Base-by-base conservation (phyloP, 1,139 yeast species). In the Candida sp. region DNA sequence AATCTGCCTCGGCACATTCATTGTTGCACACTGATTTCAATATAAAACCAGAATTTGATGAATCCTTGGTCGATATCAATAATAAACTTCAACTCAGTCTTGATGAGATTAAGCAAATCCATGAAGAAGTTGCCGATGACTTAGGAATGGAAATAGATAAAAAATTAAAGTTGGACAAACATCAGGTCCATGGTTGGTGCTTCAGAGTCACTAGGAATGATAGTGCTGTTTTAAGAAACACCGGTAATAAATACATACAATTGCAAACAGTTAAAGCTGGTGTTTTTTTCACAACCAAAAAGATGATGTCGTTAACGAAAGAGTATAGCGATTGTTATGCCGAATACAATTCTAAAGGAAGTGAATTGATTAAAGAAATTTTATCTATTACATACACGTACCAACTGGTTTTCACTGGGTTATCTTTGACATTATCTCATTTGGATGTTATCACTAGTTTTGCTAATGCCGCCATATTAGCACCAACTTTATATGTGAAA, bases 261-360 rank as follows among this genome's bases (percentile, higher is more conserved):
- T 70, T 91, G 30, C 88, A 90, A 43, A 90, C 98, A 0, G 95
- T 89, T 33, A 93, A 93, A 61, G 96, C 97, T 1, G 99, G 99
- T 45, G 93, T 91, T 2, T 89, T 75, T 61, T 93, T 93, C 68
- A 88, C 96, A 5, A 88, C 96, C 3, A 65, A 70, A 35, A 75
- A 76, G 50, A 70, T 93, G 50, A 74, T 79, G 37, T 67, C 71
- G n/a, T 70, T 84, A 37, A 80, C 91, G 6, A 69, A 71, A 38
- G 80, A 82, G 47, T 84, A 82, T 54, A 65, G 69, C 9, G 79
- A 79, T 39, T 71, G 84, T 21, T 81, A 82, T 47, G 72, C 73
- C 15, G 85, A 84, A 46, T 93, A 91, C 61, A 82, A 85, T 49
- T 68, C 69, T 43, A 84, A 87, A 49, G 98, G 93, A 64, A 68